These are phyloP conservation scores for Gillenia trifoliata DNA, from an alignment of 306 rosid genomes.

Conservation along the genomic window DNA sequence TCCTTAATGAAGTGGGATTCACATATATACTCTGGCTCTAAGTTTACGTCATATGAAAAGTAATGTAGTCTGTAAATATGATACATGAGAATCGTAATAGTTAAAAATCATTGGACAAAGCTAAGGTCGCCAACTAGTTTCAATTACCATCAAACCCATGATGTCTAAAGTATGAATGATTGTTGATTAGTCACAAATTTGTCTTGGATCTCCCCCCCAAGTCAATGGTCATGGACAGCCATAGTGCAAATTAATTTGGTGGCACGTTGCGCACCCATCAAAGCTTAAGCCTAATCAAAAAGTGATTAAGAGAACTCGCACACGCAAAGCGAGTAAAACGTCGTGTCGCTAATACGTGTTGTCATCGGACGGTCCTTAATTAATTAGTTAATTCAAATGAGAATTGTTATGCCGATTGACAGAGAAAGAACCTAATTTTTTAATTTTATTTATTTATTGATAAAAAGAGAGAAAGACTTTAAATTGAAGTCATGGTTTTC, in stretches of 20 bases:
- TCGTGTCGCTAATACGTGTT: background rate
- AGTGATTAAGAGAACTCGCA: background rate
- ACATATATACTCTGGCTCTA: too few relatives aligned
- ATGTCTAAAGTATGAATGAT: background rate
- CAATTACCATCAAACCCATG: background rate
- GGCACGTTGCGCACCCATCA: background rate
- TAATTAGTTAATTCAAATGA: background rate
- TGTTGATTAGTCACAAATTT: background rate
- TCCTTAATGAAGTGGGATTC: too few relatives aligned
- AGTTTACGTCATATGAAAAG: too few relatives aligned
- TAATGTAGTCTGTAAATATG: too few relatives aligned
- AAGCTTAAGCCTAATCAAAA: background rate
- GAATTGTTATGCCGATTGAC: background rate
- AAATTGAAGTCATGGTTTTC: background rate
- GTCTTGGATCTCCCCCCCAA: background rate
- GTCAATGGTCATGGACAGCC: conserved; percentile 1
- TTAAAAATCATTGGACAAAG: too few relatives aligned
- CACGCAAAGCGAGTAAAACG: background rate
- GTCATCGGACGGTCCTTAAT: background rate
- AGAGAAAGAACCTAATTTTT: background rate
- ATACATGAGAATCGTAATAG: too few relatives aligned
- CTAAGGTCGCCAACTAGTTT: background rate
- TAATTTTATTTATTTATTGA: background rate
- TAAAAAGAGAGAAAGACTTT: too few relatives aligned
- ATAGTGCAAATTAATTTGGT: conserved; percentile 4